phyloP scores from a whole-genome alignment of 331 rosid species.

The Rosa hybrid region DNA sequence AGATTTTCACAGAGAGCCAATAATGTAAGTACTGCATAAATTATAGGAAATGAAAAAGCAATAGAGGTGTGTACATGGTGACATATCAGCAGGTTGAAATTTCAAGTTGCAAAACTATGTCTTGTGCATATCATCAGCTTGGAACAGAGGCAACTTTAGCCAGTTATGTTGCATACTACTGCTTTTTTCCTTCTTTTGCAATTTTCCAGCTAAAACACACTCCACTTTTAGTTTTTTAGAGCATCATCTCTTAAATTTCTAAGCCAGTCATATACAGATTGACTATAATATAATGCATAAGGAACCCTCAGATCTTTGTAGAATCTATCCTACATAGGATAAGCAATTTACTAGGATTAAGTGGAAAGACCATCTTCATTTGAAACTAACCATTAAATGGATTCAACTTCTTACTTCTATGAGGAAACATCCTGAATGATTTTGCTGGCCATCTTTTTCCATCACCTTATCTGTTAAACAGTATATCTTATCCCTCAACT shows the following conservation, averaged over 20 bases:
- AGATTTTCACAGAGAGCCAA: background rate
- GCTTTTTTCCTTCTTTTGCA: conserved; percentile 61
- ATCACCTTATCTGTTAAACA: conserved; percentile 47
- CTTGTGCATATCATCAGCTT: conserved; percentile 58
- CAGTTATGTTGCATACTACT: conserved; percentile 48
- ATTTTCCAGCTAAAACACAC: conserved; percentile 58
- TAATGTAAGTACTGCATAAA: background rate
- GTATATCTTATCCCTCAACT: conserved; percentile 73
- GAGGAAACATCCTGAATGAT: too few relatives aligned
- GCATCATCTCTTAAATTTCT: conserved; percentile 62
- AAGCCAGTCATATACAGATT: conserved; percentile 80
- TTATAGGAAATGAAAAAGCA: background rate
- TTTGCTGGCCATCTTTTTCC: too few relatives aligned
- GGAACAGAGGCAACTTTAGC: conserved; percentile 51
- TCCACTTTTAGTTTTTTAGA: conserved; percentile 55
- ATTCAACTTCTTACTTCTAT: too few relatives aligned
- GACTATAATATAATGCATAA: conserved; percentile 64
- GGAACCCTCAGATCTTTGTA: conserved; percentile 78
- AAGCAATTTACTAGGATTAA: too few relatives aligned
- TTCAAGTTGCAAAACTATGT: conserved; percentile 58
- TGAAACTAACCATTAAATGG: too few relatives aligned
- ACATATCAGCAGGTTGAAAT: conserved; percentile 79
- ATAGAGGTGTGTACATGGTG: conserved; percentile 65
- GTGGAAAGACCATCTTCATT: too few relatives aligned
- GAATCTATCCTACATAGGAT: too few relatives aligned